These are phyloP conservation scores for Prunus mira DNA, from an alignment of 306 rosid genomes.

Conservation along the genomic window DNA sequence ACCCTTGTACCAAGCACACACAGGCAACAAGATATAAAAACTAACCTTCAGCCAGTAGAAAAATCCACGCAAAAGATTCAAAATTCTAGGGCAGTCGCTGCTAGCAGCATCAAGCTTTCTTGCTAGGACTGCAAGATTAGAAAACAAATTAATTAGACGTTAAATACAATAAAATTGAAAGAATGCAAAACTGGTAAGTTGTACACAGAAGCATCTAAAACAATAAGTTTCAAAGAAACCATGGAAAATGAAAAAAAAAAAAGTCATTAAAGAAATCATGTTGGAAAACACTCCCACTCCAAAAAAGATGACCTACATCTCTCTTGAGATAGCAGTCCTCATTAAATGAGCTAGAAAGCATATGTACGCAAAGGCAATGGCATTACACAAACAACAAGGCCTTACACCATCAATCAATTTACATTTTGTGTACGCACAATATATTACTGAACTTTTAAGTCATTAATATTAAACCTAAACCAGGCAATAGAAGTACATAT, in stretches of 20 bases:
- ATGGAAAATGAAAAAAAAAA: not conserved
- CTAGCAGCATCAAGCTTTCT: slow-evolving; percentile 25
- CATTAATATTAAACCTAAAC: too few relatives aligned
- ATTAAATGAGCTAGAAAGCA: too few relatives aligned
- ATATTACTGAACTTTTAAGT: too few relatives aligned
- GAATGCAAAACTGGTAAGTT: not conserved
- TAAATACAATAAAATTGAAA: not conserved
- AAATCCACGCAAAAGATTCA: slow-evolving; percentile 74
- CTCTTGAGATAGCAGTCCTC: not conserved
- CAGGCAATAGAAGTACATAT: too few relatives aligned
- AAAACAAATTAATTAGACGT: slow-evolving; percentile 1
- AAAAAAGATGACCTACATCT: not conserved
- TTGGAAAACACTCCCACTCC: not conserved
- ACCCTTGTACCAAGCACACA: not conserved
- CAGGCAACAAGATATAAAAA: not conserved
- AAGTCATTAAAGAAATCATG: not conserved
- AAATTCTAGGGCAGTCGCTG: slow-evolving; percentile 26
- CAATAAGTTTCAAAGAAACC: not conserved
- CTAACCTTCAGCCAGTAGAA: slow-evolving; percentile 68
- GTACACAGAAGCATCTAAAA: not conserved
- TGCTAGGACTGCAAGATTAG: slow-evolving; percentile 47
- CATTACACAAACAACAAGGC: not conserved
- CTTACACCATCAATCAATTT: not conserved
- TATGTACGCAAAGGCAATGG: too few relatives aligned
- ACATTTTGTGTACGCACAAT: too few relatives aligned